Evolutionary conservation across 108 stramenopile genomes (phyloP).

Genomic region (Nitzschia sp.): DNA sequence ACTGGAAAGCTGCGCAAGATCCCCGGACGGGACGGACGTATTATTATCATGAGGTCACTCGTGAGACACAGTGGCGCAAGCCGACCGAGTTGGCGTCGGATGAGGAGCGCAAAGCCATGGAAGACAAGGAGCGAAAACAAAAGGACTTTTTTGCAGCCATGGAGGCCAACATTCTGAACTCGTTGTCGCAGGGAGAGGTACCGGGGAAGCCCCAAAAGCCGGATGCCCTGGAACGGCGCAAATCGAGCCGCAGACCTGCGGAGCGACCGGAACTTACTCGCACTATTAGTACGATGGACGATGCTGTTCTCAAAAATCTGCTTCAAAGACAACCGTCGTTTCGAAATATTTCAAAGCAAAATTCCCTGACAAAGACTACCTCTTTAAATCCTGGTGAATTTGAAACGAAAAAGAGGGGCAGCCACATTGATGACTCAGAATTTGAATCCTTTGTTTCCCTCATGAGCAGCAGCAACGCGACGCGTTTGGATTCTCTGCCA

Average conservation of each 20-base stretch:
- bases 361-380: background rate
- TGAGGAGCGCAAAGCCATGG: slow-evolving; percentile 59
- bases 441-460: slow-evolving; percentile 20
- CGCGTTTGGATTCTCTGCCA: slow-evolving; percentile 20
- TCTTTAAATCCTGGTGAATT: slow-evolving; percentile 12
- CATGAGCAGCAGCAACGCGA: background rate
- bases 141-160: slow-evolving; percentile 87
- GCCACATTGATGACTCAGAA: background rate
- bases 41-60: slow-evolving; percentile 88
- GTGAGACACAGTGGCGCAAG: slow-evolving; percentile 96
- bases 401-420: background rate
- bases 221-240: background rate
- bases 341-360: slow-evolving; percentile 14
- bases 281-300: slow-evolving; percentile 74
- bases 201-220: slow-evolving; percentile 18
- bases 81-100: slow-evolving; percentile 70
- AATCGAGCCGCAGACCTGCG: background rate
- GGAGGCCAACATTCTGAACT: slow-evolving; percentile 81
- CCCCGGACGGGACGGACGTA: slow-evolving; percentile 80
- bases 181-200: slow-evolving; percentile 29
- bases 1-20: slow-evolving; percentile 77
- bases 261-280: slow-evolving; percentile 40
- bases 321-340: slow-evolving; percentile 45
- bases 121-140: slow-evolving; percentile 70
- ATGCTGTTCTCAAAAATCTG: slow-evolving; percentile 42